Evolutionary conservation across 331 rosid genomes (phyloP).

Genomic region (Acacia concinna): DNA sequence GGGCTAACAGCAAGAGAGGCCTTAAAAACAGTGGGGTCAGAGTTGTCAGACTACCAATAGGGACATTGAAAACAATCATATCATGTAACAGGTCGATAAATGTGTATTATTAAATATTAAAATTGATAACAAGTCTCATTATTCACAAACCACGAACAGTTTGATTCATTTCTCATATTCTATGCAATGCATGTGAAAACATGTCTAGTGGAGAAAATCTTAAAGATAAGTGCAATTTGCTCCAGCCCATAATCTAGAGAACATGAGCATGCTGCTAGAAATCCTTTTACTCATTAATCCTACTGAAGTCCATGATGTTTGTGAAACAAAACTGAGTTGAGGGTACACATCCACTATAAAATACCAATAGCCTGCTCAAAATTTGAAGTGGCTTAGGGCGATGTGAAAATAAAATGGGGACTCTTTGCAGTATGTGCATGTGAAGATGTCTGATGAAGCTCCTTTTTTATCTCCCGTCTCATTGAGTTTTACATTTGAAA

Average conservation of each 20-base stretch:
- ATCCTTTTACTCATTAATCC: background rate
- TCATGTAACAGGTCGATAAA: background rate
- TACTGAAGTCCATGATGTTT: background rate
- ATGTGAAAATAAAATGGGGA: background rate
- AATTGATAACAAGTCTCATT: background rate
- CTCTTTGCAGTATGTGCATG: conserved; percentile 12
- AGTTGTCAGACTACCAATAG: background rate
- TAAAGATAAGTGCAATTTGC: background rate
- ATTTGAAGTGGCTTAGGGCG: background rate
- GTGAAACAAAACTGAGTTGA: background rate
- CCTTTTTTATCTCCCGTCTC: background rate
- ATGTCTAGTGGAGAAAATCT: background rate
- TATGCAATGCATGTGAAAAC: background rate
- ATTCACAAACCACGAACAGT: background rate
- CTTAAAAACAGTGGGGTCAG: background rate
- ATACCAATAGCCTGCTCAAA: background rate
- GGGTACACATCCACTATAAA: background rate
- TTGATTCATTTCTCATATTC: background rate
- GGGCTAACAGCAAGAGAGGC: background rate
- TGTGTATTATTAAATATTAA: background rate
- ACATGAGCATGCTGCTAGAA: background rate
- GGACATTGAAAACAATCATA: background rate
- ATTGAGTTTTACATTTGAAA: conserved; percentile 28
- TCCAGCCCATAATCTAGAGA: background rate
- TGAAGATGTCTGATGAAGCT: background rate